Evolutionary conservation across 2,329 filamentous ascomycete species (phyloP), one percentile per base, ranked within the genome.

Genomic region (Basipetospora chlamydospora): DNA sequence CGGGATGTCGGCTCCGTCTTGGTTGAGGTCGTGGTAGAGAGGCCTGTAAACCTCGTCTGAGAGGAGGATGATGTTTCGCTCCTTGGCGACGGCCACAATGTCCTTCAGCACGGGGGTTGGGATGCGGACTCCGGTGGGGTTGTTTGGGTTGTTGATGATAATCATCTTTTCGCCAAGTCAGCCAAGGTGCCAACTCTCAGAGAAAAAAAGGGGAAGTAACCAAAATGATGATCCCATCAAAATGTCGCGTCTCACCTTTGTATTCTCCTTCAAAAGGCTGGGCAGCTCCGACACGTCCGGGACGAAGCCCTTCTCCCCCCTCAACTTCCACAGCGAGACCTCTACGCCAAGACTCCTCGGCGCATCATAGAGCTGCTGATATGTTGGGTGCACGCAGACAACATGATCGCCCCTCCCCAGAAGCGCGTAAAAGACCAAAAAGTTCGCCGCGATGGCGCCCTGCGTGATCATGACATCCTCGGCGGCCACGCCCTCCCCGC

Each of bases 41-140:
- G 85, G 86, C 1, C 81, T 70, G 55, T 88, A 93, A 17, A 90
- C 84, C 58, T 93, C 84, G 49, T 92, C 83, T 6, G 70, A 71
- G 40, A 88, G 62, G 37, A 93, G 60, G 33, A 70, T 72, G 38
- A 90, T 76, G 37, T 67, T 63, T 26, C 72, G 67, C 26, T 69
- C 58, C 37, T 64, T 59, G 3, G 82, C 81, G 38, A 87, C 57
- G 3, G 69, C 61, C 26, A 83, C 60, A 42, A 90, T 67, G 3
- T 66, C 49, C 37, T 72, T 54, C 1, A 92, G 63, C 10, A 73
- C 64, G 1, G 64, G 52, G 30, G 66, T 73, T 1, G 76, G 72
- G 13, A 85, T 75, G 3, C 79, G 66, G 8, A 75, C 71, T 5
- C 85, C 83, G 0, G 79, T 87, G 0, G 85, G 84, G 48, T 93